Evolutionary conservation across 2,329 filamentous ascomycete species (phyloP).

Genomic region (Coniochaeta ligniaria): DNA sequence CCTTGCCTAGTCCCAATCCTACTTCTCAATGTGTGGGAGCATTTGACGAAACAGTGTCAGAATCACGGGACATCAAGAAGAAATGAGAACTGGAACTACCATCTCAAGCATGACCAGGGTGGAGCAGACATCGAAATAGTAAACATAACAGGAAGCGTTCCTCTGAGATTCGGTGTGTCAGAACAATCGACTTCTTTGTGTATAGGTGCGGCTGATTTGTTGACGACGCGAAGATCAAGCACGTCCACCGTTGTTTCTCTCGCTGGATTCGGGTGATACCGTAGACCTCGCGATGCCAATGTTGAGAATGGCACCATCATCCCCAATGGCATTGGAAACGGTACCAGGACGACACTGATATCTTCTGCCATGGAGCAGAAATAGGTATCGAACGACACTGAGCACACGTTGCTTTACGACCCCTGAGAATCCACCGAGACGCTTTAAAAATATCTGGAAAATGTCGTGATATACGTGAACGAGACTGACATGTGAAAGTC

Average conservation of each 20-base stretch:
- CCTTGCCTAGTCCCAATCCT: background rate
- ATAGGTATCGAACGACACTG: background rate
- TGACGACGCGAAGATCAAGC: background rate
- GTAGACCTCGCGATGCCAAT: background rate
- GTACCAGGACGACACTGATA: background rate
- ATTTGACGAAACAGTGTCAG: background rate
- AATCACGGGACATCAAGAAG: background rate
- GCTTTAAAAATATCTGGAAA: background rate
- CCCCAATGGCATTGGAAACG: background rate
- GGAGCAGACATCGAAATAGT: background rate
- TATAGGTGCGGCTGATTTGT: background rate
- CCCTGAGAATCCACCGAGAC: background rate
- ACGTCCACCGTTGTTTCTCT: background rate
- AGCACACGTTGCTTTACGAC: background rate
- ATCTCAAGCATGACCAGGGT: background rate
- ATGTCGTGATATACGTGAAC: background rate
- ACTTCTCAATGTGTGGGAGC: background rate
- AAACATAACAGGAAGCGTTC: background rate
- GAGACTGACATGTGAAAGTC: background rate
- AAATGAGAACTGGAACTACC: background rate
- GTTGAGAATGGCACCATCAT: background rate
- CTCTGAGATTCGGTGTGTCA: background rate
- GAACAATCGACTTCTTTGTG: background rate
- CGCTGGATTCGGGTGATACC: background rate
- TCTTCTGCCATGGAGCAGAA: background rate